Evolutionary conservation across 345 rosid species (phyloP), one percentile per base, ranked within the genome.

Genomic region (Acer negundo): DNA sequence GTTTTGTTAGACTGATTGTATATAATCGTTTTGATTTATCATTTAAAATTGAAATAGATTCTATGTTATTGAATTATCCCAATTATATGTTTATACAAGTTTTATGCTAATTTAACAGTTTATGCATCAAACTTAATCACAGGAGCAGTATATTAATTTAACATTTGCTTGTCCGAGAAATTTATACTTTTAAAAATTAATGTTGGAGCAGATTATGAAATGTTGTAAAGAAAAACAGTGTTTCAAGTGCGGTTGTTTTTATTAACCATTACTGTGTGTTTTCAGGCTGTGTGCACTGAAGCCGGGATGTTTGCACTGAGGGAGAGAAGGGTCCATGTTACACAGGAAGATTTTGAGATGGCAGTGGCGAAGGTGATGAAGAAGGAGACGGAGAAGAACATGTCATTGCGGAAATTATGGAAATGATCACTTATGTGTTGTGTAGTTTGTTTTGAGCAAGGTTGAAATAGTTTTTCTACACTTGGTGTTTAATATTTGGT

Each of bases 351-450:
- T 83, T 97, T 97, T 28, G 99, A 96, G 91, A 96, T 96, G 98
- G 98, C 98, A 0, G 98, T 96, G 49, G 99, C 97, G 0, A 97
- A 97, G 92, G 99, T 97, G 10, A 97, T 97, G 99, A 97, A 97
- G 92, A 97, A 97, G 89, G 99, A 97, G 76, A 94, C 97, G 0
- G 98, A 97, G 89, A 97, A 97, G 89, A 97, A 94, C 86, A 94
- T 97, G 99, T 97, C 99, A 2, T 70, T 97, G 80, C 89, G 97
- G 80, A 97, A 97, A 89, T 90, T 97, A 16, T 97, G 98, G 99
- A 97, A 97, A 89, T 97, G 87, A 82, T 72, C 61, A 4, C 75
- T 0, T 19, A 67, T 20, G 31, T n/a, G 31, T 22, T 76, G 22
- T 55, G 22, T 42, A 42, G 20, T 40, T 19, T 35, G 44, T 67